Conservation (phyloP, 2,329 filamentous ascomycete species). For the Hysterium pulicare region DNA sequence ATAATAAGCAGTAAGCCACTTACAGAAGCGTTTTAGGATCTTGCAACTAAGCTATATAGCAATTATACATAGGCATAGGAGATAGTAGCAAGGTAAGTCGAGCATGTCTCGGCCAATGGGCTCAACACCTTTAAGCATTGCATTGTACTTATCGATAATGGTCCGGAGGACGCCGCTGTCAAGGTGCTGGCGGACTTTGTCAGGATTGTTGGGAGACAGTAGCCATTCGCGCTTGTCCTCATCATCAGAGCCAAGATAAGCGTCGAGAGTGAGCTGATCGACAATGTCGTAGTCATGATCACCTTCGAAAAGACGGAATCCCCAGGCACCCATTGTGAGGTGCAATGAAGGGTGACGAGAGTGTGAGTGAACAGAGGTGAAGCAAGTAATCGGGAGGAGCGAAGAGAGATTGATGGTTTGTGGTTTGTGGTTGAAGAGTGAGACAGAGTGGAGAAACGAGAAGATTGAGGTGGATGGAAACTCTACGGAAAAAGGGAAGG, state of each 20-base stretch:
- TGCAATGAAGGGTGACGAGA: too few relatives aligned
- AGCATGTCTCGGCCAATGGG: not conserved
- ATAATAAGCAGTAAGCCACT: slow-evolving; percentile 7
- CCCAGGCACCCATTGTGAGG: slow-evolving; percentile 6
- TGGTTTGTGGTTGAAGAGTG: too few relatives aligned
- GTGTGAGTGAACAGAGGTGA: not conserved
- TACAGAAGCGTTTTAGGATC: not conserved
- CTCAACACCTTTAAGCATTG: slow-evolving; percentile 3
- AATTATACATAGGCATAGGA: slow-evolving; percentile 6
- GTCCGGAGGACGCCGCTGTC: not conserved
- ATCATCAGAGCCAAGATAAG: not conserved
- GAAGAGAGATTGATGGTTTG: not conserved
- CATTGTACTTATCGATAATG: slow-evolving; percentile 1
- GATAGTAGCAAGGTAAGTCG: slow-evolving; percentile 8
- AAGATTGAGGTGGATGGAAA: too few relatives aligned
- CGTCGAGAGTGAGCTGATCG: slow-evolving; percentile 3
- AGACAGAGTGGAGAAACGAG: too few relatives aligned
- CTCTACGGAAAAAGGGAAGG: too few relatives aligned
- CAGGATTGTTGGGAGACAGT: slow-evolving; percentile 3
- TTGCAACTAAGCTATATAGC: slow-evolving; percentile 5
- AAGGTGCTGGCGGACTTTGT: slow-evolving; percentile 1
- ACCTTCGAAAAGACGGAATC: slow-evolving; percentile 7
- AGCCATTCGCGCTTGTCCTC: slow-evolving; percentile 3
- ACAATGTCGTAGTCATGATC: slow-evolving; percentile 10
- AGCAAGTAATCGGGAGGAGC: not conserved